A percentile compares a stretch with the other conserved stretches of the same genome.
Evolutionary conservation across 176 grass and related monocot species (phyloP).

Genomic region (Melocanna baccifera): DNA sequence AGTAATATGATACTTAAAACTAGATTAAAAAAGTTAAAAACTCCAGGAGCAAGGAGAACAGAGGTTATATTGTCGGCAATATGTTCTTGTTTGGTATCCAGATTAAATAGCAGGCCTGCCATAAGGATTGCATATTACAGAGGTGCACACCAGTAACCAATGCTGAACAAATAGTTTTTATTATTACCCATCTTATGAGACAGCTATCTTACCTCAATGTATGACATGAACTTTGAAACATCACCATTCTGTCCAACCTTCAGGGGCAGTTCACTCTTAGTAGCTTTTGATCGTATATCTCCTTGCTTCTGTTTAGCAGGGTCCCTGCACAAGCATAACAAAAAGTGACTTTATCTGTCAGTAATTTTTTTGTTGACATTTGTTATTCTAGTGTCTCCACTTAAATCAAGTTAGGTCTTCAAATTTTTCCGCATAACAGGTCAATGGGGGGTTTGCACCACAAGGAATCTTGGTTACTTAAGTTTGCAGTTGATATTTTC

Average conservation of each 20-base stretch:
- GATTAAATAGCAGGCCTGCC: neutral
- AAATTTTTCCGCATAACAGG: neutral
- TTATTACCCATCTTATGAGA: neutral
- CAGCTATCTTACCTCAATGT: conserved; percentile 49
- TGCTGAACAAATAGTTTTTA: neutral
- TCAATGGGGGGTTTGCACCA: neutral
- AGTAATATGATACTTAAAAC: neutral
- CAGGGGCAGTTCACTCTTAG: conserved; percentile 12
- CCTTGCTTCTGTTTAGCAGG: conserved; percentile 40
- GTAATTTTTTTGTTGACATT: neutral
- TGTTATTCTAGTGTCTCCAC: neutral
- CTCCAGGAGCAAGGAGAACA: neutral
- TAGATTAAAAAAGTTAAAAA: neutral
- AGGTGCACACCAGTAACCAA: neutral
- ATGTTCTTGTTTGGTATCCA: neutral
- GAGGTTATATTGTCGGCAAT: neutral
- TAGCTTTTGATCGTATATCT: neutral
- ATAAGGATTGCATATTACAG: neutral
- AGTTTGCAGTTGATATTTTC: neutral
- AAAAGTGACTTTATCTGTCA: neutral
- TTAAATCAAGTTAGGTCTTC: neutral
- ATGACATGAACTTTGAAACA: conserved; percentile 62
- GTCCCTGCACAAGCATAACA: conserved; percentile 38
- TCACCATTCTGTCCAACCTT: conserved; percentile 31
- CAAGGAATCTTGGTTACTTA: neutral